Evolutionary conservation across 2,329 filamentous ascomycete species (phyloP), one percentile per base, ranked within the genome.

Genomic region (Westerdykella sp.): DNA sequence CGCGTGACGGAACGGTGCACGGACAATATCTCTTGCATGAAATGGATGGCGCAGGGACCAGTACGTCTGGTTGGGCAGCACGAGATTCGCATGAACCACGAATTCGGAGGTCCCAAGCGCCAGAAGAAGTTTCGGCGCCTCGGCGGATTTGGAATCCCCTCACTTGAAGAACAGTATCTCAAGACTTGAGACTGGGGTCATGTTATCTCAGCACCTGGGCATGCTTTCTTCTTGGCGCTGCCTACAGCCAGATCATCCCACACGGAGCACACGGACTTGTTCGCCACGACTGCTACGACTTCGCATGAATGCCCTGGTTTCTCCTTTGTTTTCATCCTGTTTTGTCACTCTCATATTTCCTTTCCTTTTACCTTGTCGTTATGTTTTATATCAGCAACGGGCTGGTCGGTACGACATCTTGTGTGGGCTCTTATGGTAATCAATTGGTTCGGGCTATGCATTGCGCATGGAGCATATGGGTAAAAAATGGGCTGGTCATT

Each of bases 381-480:
- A 32, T 16, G 42, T 40, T 34, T 42, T 37, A 35, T 47, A 42
- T 21, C 37, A 41, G 50, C 44, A 49, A 40, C 31, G 37, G 50
- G 48, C 46, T 41, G 55, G 54, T 55, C 36, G 50, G 47, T 43
- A 41, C 25, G n/a, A 18, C n/a, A 18, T 35, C 7, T 35, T 35
- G 32, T 35, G n/a, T 35, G 45, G 41, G 34, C 35, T 46, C 31
- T 40, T 21, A 51, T 35, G 41, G 46, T 34, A 44, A 18, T 43
- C 16, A 18, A 35, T 13, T 35, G 46, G 41, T 47, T 44, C 40
- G 43, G 38, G 40, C 39, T 54, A 48, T 55, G 54, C 57, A 65
- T 60, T 44, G 51, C 43, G 57, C 58, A 57, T 57, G 58, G 56
- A 52, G 56, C 58, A 62, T 61, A 50, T 55, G 52, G 57, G 44